A percentile compares a stretch with the other conserved stretches of the same genome.
Evolutionary conservation across 2,329 filamentous ascomycete genomes (phyloP).

Genomic region (Lachnellula occidentalis): DNA sequence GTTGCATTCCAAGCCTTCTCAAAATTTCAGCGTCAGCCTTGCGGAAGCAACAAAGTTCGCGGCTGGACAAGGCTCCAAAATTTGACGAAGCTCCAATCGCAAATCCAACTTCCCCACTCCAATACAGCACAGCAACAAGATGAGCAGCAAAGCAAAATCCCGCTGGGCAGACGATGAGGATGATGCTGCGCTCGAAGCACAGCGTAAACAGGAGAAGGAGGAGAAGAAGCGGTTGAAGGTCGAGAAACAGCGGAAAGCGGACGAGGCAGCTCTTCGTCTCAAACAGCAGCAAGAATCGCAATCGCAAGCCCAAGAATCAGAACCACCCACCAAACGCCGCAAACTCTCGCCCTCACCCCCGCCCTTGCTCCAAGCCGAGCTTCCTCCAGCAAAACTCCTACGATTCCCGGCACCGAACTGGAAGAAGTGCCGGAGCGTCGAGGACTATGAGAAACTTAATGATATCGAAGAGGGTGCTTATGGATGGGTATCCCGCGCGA

Average conservation of each 20-base stretch:
- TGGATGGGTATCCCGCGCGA: constrained; percentile 85
- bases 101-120: constrained; percentile 1
- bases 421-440: constrained; percentile 68
- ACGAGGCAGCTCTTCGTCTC: constrained; percentile 38
- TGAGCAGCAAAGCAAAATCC: constrained; percentile 43
- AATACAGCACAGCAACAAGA: constrained; percentile 13
- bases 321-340: constrained; percentile 54
- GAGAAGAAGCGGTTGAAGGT: constrained; percentile 81
- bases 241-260: constrained; percentile 68
- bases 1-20: constrained; percentile 8
- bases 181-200: constrained; percentile 67
- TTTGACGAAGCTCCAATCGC: constrained; percentile 6
- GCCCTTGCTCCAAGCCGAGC: constrained; percentile 25
- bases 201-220: constrained; percentile 76
- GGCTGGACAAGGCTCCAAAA: constrained; percentile 2
- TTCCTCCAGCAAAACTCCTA: constrained; percentile 52
- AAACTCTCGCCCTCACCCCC: constrained; percentile 36
- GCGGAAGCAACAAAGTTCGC: background rate
- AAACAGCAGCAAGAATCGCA: constrained; percentile 27
- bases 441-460: constrained; percentile 88
- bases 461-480: constrained; percentile 98
- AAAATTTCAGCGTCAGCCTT: background rate
- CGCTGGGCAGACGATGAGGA: constrained; percentile 86
- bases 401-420: constrained; percentile 66
- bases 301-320: constrained; percentile 27